phyloP scores from a whole-genome alignment of 768 basidiomycete genomes.

The Russula ochroleuca region DNA sequence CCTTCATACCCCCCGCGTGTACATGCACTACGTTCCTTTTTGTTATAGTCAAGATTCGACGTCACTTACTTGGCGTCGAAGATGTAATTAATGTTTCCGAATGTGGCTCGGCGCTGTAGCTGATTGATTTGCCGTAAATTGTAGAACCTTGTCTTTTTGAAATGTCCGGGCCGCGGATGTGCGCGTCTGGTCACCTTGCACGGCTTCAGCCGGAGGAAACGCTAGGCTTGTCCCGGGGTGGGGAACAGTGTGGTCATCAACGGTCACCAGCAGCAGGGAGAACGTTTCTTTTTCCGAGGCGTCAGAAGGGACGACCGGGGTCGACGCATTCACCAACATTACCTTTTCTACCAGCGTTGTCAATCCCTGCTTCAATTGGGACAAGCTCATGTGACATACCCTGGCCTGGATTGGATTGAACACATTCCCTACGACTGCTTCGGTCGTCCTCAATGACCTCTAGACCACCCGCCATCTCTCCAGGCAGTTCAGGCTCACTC shows the following conservation, averaged over 20 bases:
- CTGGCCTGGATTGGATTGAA: not conserved
- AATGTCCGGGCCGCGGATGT: constrained; percentile 13
- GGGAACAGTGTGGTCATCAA: constrained; percentile 5
- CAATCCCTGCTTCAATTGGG: not conserved
- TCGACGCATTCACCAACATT: not conserved
- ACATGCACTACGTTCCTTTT: constrained; percentile 16
- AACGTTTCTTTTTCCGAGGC: not conserved
- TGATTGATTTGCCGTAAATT: not conserved
- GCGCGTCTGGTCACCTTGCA: not conserved
- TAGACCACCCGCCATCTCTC: constrained; percentile 28
- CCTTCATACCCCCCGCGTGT: not conserved
- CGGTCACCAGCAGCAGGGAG: not conserved
- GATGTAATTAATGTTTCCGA: not conserved
- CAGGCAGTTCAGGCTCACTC: constrained; percentile 35
- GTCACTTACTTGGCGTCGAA: not conserved
- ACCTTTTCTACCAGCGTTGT: not conserved
- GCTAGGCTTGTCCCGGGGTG: not conserved
- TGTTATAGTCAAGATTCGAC: not conserved
- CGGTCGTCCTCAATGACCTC: constrained; percentile 30
- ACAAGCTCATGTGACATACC: constrained; percentile 16
- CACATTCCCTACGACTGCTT: not conserved
- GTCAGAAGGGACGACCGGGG: too few species aligned
- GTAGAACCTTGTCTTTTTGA: not conserved
- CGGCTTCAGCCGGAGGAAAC: constrained; percentile 2
- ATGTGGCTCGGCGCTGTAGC: not conserved